Percentiles rank a stretch among this genome's conserved stretches.
Conservation (phyloP, 2,329 filamentous ascomycete genomes). For the Fusarium lyarnte region DNA sequence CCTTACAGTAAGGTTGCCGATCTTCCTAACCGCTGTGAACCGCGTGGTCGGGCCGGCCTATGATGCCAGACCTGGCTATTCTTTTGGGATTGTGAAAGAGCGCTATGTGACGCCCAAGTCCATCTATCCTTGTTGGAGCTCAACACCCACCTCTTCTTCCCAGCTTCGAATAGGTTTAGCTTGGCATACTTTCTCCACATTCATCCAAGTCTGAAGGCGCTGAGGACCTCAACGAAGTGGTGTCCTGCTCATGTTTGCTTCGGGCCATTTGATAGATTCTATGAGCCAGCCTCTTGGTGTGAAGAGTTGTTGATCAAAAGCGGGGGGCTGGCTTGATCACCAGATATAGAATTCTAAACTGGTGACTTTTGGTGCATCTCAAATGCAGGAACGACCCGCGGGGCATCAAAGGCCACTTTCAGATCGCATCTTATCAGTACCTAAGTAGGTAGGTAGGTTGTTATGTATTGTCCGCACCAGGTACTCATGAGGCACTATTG, state of each 20-base stretch:
- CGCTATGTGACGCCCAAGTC: conserved; percentile 29
- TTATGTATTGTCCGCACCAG: not conserved
- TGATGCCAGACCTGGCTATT: conserved; percentile 36
- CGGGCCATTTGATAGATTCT: conserved; percentile 1
- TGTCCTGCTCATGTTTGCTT: conserved; percentile 27
- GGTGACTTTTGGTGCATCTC: conserved; percentile 20
- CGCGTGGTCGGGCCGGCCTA: conserved; percentile 35
- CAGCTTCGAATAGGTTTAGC: conserved; percentile 17
- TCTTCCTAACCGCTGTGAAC: conserved; percentile 31
- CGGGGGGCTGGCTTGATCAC: conserved; percentile 23
- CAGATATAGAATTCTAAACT: conserved; percentile 26
- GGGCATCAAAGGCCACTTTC: conserved; percentile 6
- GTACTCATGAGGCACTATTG: not conserved
- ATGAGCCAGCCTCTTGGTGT: conserved; percentile 1
- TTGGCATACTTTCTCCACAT: conserved; percentile 28
- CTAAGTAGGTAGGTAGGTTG: not conserved
- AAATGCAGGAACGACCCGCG: conserved; percentile 35
- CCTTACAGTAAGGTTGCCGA: conserved; percentile 22
- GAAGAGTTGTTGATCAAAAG: conserved; percentile 12
- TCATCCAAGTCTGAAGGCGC: conserved; percentile 6
- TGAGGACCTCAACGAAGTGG: conserved; percentile 10
- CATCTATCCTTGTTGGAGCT: conserved; percentile 32
- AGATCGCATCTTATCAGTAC: conserved; percentile 16
- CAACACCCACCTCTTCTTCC: conserved; percentile 19
- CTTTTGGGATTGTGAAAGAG: conserved; percentile 21